Evolutionary conservation across 352 stramenopile species (phyloP).

Genomic region (Phytophthora crassamura): DNA sequence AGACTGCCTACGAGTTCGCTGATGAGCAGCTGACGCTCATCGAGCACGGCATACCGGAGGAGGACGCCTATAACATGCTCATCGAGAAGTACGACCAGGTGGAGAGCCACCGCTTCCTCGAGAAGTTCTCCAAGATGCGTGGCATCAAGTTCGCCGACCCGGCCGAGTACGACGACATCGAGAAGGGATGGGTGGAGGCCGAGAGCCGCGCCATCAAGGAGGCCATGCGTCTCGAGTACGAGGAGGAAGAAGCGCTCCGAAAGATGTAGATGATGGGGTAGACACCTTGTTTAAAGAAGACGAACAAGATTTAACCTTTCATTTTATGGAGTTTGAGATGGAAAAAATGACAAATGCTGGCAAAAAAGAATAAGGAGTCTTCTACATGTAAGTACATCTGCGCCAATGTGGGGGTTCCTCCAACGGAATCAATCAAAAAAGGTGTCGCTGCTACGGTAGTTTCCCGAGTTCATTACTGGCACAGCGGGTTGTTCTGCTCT

Average conservation of each 20-base stretch:
- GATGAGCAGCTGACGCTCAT: conserved; percentile 89
- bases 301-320: too few species aligned
- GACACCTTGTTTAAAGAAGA: neutral
- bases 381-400: conserved; percentile 39
- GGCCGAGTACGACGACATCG: conserved; percentile 84
- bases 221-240: conserved; percentile 84
- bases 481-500: conserved; percentile 69
- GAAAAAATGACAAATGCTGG: neutral
- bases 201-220: conserved; percentile 86
- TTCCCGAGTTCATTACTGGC: conserved; percentile 31
- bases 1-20: conserved; percentile 89
- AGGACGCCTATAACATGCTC: conserved; percentile 84
- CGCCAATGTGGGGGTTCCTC: conserved; percentile 17
- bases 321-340: too few species aligned
- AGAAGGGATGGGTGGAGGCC: conserved; percentile 81
- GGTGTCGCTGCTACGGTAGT: too few species aligned
- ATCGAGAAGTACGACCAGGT: conserved; percentile 88
- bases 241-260: conserved; percentile 78
- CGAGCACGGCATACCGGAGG: conserved; percentile 78
- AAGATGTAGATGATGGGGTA: conserved; percentile 54
- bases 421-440: conserved; percentile 22
- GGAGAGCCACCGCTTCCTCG: conserved; percentile 79
- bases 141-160: conserved; percentile 81
- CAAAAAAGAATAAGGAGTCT: conserved; percentile 24
- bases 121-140: conserved; percentile 84